Conservation (phyloP, 1,139 yeast genomes). For the Scheffersomyces segobiensis region DNA sequence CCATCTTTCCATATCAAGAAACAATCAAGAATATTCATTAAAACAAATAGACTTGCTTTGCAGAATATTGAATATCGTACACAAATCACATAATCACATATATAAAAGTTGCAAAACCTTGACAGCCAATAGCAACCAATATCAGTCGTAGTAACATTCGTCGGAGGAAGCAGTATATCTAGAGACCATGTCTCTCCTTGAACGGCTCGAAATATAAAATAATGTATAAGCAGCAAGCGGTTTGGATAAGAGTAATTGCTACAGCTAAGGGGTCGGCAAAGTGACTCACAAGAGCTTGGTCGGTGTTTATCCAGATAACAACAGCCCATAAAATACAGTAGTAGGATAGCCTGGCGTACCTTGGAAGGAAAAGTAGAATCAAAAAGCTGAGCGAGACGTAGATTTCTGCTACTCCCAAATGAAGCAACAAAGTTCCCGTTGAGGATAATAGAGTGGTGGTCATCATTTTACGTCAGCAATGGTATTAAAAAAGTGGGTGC, state of each 20-base stretch:
- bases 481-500: background rate
- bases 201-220: background rate
- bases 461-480: background rate
- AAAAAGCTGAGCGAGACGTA: background rate
- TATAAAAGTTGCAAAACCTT: background rate
- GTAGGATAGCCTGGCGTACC: background rate
- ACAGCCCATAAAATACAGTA: background rate
- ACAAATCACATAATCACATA: background rate
- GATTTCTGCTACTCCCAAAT: background rate
- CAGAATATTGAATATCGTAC: too few species aligned
- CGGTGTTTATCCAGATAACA: background rate
- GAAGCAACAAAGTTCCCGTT: background rate
- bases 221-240: background rate
- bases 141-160: background rate
- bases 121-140: background rate
- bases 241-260: background rate
- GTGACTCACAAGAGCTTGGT: background rate
- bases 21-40: too few species aligned
- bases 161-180: background rate
- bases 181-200: background rate
- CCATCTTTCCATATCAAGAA: background rate
- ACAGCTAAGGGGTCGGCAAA: background rate
- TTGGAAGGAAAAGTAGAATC: background rate
- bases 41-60: background rate
- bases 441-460: background rate